A percentile compares a stretch with the other conserved stretches of the same genome.
phyloP scores from a whole-genome alignment of 1,284 basidiomycete species.

The Irpex lacteus region DNA sequence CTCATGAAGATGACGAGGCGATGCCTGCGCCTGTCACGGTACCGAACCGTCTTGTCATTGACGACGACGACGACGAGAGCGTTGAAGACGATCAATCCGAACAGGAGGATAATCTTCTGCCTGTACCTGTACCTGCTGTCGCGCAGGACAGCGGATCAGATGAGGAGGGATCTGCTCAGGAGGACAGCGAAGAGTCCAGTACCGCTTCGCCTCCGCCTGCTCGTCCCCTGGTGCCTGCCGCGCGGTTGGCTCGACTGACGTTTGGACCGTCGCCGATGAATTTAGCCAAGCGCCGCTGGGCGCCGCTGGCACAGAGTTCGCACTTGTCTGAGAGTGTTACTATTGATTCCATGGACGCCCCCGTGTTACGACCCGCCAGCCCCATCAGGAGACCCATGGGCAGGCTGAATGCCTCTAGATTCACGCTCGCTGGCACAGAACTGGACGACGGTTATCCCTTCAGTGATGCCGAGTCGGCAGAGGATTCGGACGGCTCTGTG shows the following conservation, averaged over 20 bases:
- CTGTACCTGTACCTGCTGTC: background rate
- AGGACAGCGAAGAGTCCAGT: slow-evolving; percentile 32
- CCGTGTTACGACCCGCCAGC: background rate
- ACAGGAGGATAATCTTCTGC: background rate
- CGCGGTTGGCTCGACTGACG: slow-evolving; percentile 25
- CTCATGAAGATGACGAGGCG: slow-evolving; percentile 18
- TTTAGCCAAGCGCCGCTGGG: slow-evolving; percentile 53
- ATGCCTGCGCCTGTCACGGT: background rate
- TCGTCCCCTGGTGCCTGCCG: slow-evolving; percentile 15
- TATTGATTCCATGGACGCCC: background rate
- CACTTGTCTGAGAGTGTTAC: background rate
- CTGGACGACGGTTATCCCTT: background rate
- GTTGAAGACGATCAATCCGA: slow-evolving; percentile 3
- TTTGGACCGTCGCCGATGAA: slow-evolving; percentile 53
- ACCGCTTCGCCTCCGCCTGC: slow-evolving; percentile 33
- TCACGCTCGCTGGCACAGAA: background rate
- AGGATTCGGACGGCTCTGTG: slow-evolving; percentile 14
- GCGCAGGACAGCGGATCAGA: background rate
- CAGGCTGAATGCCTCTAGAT: background rate
- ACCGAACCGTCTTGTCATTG: background rate
- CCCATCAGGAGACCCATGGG: background rate
- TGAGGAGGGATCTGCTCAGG: slow-evolving; percentile 14
- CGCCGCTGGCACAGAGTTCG: slow-evolving; percentile 22
- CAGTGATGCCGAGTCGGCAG: background rate
- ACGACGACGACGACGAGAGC: background rate